Percentiles rank a stretch among this genome's conserved stretches.
Evolutionary conservation across 306 rosid genomes (phyloP).

Genomic region (Sphenostylis stenocarpa): DNA sequence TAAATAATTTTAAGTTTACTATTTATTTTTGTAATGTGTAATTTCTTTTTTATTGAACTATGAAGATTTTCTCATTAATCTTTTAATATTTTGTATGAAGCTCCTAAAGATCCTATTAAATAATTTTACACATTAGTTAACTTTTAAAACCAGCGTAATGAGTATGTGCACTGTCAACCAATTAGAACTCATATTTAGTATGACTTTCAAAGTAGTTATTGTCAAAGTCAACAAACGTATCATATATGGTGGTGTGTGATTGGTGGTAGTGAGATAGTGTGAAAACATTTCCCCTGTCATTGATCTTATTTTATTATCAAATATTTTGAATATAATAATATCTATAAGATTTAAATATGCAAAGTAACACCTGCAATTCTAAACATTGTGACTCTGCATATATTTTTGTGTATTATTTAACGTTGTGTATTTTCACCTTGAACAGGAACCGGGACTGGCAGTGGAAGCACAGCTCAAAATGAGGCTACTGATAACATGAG

Average conservation of each 20-base stretch:
- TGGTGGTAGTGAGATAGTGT: too few species aligned
- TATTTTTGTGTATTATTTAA: constrained; percentile 9
- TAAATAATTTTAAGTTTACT: background rate
- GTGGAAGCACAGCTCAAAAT: constrained; percentile 56
- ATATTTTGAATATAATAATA: constrained; percentile 24
- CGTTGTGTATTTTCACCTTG: constrained; percentile 25
- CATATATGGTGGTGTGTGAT: too few species aligned
- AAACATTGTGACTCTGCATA: constrained; percentile 18
- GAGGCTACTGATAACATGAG: constrained; percentile 58
- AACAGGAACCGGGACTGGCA: constrained; percentile 55
- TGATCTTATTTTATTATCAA: background rate
- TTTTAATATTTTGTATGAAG: background rate
- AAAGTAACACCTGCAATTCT: constrained; percentile 13
- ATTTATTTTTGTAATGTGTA: background rate
- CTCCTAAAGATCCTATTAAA: background rate
- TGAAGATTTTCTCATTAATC: background rate
- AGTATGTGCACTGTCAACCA: too few species aligned
- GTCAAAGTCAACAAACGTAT: too few species aligned
- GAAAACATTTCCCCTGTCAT: too few species aligned
- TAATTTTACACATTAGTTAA: background rate
- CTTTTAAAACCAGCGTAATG: background rate
- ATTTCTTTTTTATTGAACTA: background rate
- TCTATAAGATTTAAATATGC: background rate
- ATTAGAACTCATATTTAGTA: too few species aligned
- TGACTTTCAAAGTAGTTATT: too few species aligned